Conservation (phyloP, 495 filamentous ascomycete species). For the Aspergillus panamensis region DNA sequence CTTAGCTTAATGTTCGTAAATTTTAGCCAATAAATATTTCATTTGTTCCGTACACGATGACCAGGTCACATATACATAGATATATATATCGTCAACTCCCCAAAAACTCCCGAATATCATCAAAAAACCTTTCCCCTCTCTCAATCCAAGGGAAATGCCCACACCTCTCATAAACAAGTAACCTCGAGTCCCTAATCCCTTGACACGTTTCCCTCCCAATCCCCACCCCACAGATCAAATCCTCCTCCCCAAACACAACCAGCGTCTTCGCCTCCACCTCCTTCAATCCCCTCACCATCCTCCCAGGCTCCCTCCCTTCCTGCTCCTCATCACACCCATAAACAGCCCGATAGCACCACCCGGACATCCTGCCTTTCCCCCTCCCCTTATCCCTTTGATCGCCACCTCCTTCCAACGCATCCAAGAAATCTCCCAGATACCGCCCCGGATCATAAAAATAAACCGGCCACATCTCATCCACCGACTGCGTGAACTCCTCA, state of each 20-base stretch:
- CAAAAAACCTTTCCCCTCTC: slow-evolving; percentile 14
- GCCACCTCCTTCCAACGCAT: too few species aligned
- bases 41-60: too few species aligned
- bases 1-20: slow-evolving; percentile 11
- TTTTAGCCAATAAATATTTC: slow-evolving; percentile 11
- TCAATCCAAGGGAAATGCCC: slow-evolving; percentile 29
- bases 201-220: slow-evolving; percentile 14
- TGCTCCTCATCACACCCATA: slow-evolving; percentile 14
- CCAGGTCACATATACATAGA: not conserved
- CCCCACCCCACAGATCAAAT: slow-evolving; percentile 20
- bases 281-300: slow-evolving; percentile 17
- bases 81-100: not conserved
- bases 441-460: slow-evolving; percentile 19
- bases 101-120: slow-evolving; percentile 20
- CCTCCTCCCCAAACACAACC: slow-evolving; percentile 19
- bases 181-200: slow-evolving; percentile 6
- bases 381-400: slow-evolving; percentile 6
- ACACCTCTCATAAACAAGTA: slow-evolving; percentile 21
- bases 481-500: slow-evolving; percentile 9
- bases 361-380: slow-evolving; percentile 4
- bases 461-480: slow-evolving; percentile 18
- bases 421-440: slow-evolving; percentile 9
- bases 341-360: slow-evolving; percentile 15
- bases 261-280: slow-evolving; percentile 21
- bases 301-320: not conserved